These are phyloP conservation scores for Penicillium roqueforti DNA, from an alignment of 495 filamentous ascomycete genomes.

Conservation along the genomic window DNA sequence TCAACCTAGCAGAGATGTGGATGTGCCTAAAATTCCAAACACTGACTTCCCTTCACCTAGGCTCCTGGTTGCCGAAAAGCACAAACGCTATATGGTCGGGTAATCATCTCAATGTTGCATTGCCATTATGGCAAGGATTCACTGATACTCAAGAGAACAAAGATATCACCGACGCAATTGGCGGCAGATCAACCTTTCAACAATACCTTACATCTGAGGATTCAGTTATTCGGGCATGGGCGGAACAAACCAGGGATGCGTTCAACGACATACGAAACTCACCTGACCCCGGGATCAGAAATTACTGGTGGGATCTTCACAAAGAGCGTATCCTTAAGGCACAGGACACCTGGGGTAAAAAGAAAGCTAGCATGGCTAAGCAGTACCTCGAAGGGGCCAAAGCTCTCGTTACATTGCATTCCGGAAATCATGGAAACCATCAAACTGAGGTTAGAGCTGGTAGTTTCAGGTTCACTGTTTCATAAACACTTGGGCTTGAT, in stretches of 20 bases:
- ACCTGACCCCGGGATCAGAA: neutral
- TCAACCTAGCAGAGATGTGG: constrained; percentile 20
- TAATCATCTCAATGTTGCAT: constrained; percentile 13
- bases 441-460: neutral
- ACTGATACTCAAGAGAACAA: neutral
- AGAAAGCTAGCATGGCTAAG: neutral
- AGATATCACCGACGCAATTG: neutral
- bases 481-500: neutral
- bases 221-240: neutral
- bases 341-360: neutral
- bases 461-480: neutral
- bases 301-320: neutral
- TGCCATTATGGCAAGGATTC: constrained; percentile 11
- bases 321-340: neutral
- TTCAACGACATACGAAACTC: neutral
- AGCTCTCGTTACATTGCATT: neutral
- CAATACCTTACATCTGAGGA: neutral
- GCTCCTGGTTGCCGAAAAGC: constrained; percentile 4
- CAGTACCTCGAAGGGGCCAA: neutral
- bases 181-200: neutral
- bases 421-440: neutral
- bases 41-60: constrained; percentile 3
- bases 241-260: neutral
- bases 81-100: constrained; percentile 5
- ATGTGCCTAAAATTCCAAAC: constrained; percentile 13